A percentile compares a stretch with the other conserved stretches of the same genome.
Conservation (phyloP, 2,329 filamentous ascomycete species). For the Fonsecaea multimorphosa region DNA sequence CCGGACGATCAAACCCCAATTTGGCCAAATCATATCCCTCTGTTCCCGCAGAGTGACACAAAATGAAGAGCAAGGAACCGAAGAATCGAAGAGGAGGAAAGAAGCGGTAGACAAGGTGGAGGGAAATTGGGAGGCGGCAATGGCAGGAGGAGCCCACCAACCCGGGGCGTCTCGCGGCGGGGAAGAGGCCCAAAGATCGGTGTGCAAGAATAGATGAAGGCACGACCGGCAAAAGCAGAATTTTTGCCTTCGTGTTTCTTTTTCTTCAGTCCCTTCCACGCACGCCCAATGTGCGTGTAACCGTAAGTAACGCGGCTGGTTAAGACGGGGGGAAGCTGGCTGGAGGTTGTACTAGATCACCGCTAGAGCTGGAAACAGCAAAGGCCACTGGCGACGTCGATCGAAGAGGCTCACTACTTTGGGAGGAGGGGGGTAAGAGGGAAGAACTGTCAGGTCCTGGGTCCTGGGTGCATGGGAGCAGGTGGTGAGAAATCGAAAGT, state of each 20-base stretch:
- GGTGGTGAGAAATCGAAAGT: constrained; percentile 19
- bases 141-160: constrained; percentile 15
- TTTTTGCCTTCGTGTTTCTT: constrained; percentile 16
- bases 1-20: constrained; percentile 19
- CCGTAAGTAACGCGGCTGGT: constrained; percentile 9
- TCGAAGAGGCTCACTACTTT: constrained; percentile 5
- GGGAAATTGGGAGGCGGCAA: constrained; percentile 6
- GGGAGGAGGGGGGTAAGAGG: background rate
- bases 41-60: constrained; percentile 3
- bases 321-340: constrained; percentile 18
- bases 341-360: constrained; percentile 3
- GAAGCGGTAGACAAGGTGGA: constrained; percentile 8
- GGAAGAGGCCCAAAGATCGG: constrained; percentile 19
- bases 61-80: background rate
- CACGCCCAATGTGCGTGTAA: constrained; percentile 8
- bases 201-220: constrained; percentile 10
- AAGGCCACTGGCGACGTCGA: constrained; percentile 6
- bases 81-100: background rate
- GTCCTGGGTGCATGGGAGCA: constrained; percentile 6
- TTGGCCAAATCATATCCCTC: constrained; percentile 31
- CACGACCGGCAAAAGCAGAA: constrained; percentile 6
- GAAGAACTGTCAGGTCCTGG: constrained; percentile 14
- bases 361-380: constrained; percentile 19
- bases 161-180: constrained; percentile 5
- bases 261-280: constrained; percentile 1